Evolutionary conservation across 2,329 filamentous ascomycete species (phyloP).

Genomic region (Colletotrichum tabaci): DNA sequence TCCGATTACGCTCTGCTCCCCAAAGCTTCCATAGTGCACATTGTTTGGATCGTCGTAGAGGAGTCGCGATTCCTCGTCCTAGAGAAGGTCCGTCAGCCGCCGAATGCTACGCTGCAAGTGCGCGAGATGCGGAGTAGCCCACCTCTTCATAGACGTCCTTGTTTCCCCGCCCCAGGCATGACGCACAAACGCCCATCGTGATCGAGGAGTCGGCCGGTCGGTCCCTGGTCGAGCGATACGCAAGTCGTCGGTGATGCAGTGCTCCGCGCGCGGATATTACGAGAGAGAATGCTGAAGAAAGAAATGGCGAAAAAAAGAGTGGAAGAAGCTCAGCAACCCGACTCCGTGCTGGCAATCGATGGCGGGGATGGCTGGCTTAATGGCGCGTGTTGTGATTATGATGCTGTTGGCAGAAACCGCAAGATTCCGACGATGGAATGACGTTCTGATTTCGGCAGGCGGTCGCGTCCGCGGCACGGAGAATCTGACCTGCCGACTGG

Average conservation of each 20-base stretch:
- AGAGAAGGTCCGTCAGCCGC: slow-evolving; percentile 18
- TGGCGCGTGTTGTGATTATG: slow-evolving; percentile 37
- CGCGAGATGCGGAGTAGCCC: slow-evolving; percentile 42
- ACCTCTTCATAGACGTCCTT: slow-evolving; percentile 71
- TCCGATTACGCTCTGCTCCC: slow-evolving; percentile 66
- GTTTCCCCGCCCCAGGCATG: slow-evolving; percentile 69
- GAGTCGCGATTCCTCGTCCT: slow-evolving; percentile 72
- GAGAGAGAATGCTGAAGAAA: neutral
- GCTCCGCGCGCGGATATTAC: neutral
- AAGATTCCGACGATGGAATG: slow-evolving; percentile 39
- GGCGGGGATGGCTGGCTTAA: slow-evolving; percentile 23
- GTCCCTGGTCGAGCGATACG: slow-evolving; percentile 15
- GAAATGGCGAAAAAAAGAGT: slow-evolving; percentile 20
- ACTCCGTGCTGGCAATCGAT: slow-evolving; percentile 24
- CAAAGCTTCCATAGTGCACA: slow-evolving; percentile 75
- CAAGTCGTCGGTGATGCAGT: neutral
- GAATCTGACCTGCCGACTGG: neutral
- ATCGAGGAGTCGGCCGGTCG: slow-evolving; percentile 24
- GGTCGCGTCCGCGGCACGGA: slow-evolving; percentile 17
- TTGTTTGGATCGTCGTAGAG: slow-evolving; percentile 74
- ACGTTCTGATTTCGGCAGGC: slow-evolving; percentile 35
- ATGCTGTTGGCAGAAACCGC: slow-evolving; percentile 45
- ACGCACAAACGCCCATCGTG: slow-evolving; percentile 73
- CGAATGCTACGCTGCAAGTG: slow-evolving; percentile 10
- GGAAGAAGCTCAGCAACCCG: slow-evolving; percentile 31